A percentile compares a stretch with the other conserved stretches of the same genome.
Evolutionary conservation across 768 basidiomycete species (phyloP).

Genomic region (Rubroboletus pulcherrimus): DNA sequence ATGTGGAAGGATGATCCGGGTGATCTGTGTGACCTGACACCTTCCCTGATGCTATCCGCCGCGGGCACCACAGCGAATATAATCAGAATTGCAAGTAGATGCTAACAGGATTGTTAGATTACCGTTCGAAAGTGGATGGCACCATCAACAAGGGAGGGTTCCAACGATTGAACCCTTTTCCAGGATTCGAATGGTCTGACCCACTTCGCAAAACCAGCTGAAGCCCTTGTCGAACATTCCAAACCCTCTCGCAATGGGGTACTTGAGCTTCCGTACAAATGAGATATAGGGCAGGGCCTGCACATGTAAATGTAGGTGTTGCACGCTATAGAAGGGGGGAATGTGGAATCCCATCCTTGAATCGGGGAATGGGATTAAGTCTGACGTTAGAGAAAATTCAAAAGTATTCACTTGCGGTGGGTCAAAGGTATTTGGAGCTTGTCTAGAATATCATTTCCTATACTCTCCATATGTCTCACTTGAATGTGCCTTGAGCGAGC

Average conservation of each 20-base stretch:
- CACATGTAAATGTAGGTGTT: constrained; percentile 74
- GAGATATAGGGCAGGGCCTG: constrained; percentile 64
- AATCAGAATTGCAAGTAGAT: too few relatives aligned
- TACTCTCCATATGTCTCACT: constrained; percentile 46
- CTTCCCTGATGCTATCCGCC: not conserved
- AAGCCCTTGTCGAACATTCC: constrained; percentile 55
- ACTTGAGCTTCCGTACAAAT: constrained; percentile 38
- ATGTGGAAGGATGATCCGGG: not conserved
- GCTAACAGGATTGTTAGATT: not conserved
- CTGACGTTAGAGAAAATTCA: not conserved
- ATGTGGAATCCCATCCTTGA: constrained; percentile 78
- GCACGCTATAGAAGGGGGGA: constrained; percentile 68
- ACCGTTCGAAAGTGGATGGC: not conserved
- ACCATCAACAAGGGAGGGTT: constrained; percentile 43
- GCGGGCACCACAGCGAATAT: too few relatives aligned
- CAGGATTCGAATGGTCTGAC: constrained; percentile 58
- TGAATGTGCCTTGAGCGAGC: constrained; percentile 13
- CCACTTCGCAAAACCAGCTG: constrained; percentile 67
- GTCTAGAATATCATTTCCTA: constrained; percentile 55
- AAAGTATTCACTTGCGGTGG: constrained; percentile 43
- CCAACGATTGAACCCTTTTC: constrained; percentile 49
- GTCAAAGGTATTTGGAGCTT: constrained; percentile 37
- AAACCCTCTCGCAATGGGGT: constrained; percentile 41
- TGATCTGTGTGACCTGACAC: not conserved
- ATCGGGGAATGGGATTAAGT: not conserved